phyloP scores from a whole-genome alignment of 2,329 filamentous ascomycete species.

The Colletotrichum lindemuthianum region DNA sequence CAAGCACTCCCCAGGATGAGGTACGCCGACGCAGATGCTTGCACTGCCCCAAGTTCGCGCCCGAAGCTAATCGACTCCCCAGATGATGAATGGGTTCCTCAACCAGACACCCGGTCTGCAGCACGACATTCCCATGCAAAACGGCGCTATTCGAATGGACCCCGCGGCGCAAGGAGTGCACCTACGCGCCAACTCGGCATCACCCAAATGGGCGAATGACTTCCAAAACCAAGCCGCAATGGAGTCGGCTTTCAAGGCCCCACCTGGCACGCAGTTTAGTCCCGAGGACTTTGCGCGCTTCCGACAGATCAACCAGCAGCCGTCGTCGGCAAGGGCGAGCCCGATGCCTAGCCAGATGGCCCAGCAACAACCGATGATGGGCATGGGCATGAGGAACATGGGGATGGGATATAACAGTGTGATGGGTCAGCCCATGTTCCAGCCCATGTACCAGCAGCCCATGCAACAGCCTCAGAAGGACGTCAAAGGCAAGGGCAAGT shows the following conservation, averaged over 20 bases:
- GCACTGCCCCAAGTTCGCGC: background rate
- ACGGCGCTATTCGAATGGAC: constrained; percentile 58
- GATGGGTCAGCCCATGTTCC: constrained; percentile 66
- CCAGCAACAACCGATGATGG: constrained; percentile 48
- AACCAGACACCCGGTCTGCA: constrained; percentile 76
- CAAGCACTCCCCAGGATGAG: constrained; percentile 78
- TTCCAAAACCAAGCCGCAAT: constrained; percentile 71
- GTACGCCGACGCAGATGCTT: constrained; percentile 49
- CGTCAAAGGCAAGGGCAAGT: constrained; percentile 85
- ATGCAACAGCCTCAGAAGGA: constrained; percentile 59
- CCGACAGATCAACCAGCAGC: constrained; percentile 75
- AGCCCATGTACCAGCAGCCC: constrained; percentile 57
- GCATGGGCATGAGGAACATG: constrained; percentile 66
- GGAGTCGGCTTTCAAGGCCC: constrained; percentile 75
- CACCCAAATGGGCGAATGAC: constrained; percentile 64
- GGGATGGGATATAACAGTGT: constrained; percentile 66
- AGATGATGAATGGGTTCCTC: constrained; percentile 96
- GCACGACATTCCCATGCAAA: constrained; percentile 64
- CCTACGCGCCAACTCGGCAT: constrained; percentile 63
- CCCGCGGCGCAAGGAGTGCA: constrained; percentile 58
- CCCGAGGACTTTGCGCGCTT: constrained; percentile 90
- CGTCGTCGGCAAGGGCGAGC: constrained; percentile 61
- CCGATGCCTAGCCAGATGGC: constrained; percentile 66
- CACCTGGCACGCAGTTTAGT: constrained; percentile 72
- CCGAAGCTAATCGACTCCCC: constrained; percentile 23